Conservation (phyloP, 345 rosid species). For the Combretum micranthum region DNA sequence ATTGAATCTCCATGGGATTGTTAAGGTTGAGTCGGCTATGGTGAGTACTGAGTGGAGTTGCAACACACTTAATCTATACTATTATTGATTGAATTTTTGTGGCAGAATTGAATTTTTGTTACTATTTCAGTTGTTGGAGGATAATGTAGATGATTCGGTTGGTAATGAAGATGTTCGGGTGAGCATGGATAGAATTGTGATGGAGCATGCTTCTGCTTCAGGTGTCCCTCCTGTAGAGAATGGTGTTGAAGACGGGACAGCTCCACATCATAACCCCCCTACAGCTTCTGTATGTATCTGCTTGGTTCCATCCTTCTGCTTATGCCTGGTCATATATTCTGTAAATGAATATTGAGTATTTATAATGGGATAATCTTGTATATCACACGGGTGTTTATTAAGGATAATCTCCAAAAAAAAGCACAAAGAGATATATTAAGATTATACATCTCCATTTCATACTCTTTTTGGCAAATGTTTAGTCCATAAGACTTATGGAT, state of each 20-base stretch:
- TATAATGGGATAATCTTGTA: no score
- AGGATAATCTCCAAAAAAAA: no score
- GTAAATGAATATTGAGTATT: neutral
- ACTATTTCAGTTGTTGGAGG: conserved; percentile 36
- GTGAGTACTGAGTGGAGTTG: conserved; percentile 13
- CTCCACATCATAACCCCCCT: conserved; percentile 14
- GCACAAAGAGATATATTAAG: no score
- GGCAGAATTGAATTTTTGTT: conserved; percentile 6
- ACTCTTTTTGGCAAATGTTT: no score
- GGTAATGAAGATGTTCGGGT: conserved; percentile 9
- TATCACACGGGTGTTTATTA: no score
- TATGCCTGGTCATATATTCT: neutral
- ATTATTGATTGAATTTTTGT: conserved; percentile 1
- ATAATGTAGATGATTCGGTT: conserved; percentile 17
- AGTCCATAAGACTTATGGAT: no score
- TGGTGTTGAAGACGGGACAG: conserved; percentile 19
- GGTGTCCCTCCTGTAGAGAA: conserved; percentile 15
- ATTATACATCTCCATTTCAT: no score
- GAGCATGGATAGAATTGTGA: conserved; percentile 14
- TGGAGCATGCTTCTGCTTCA: conserved; percentile 11
- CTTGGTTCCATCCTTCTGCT: neutral
- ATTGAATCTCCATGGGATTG: conserved; percentile 47
- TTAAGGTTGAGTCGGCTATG: conserved; percentile 38
- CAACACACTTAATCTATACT: neutral
- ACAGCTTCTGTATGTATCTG: conserved; percentile 26